Evolutionary conservation across 2,329 filamentous ascomycete genomes (phyloP), one percentile per base, ranked within the genome.

Genomic region (Trichoderma sp.): DNA sequence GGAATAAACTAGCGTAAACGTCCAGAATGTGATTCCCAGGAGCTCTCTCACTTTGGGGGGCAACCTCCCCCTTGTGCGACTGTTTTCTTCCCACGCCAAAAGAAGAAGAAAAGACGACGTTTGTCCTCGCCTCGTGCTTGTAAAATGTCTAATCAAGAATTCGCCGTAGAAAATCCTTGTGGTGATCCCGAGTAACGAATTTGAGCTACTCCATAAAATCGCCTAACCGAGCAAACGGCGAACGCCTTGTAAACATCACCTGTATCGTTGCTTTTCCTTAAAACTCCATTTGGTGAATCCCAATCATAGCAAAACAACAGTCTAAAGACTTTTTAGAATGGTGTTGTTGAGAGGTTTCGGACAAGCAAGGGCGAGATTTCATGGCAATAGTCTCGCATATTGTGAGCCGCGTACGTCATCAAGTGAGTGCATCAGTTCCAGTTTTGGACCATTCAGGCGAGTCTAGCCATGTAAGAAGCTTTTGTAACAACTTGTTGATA

Each of bases 381-480:
- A 2, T 3, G n/a, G n/a, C 14, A 39, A 56, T 14, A 2, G 21
- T 43, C 5, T 32, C n/a, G 5, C 16, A 37, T 16, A 1, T 24
- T 30, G 61, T n/a, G 37, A 56, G 26, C n/a, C 24, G 13, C 30
- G 39, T 32, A 8, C 28, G 26, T 11, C n/a, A n/a, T 37, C 28
- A 66, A 59, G 39, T 11, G 13, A 54, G 64, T 7, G 43, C 64
- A 24, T 37, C 51, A 11, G 39, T 37, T 13, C 28, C 3, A 58
- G 1, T 32, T 3, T 28, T 58, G 6, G 64, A 37, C 54, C 64
- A 66, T 18, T 66, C 64, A 6, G 54, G 14, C 26, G 64, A 59
- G 21, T 69, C 69, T n/a, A 72, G 55, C 70, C 71, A 72, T 8
- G 11, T 61, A 8, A 82, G 56, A 75, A 81, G 63, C 52, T 71